Conservation (phyloP, 352 stramenopile genomes). For the Phytophthora palmivora region DNA sequence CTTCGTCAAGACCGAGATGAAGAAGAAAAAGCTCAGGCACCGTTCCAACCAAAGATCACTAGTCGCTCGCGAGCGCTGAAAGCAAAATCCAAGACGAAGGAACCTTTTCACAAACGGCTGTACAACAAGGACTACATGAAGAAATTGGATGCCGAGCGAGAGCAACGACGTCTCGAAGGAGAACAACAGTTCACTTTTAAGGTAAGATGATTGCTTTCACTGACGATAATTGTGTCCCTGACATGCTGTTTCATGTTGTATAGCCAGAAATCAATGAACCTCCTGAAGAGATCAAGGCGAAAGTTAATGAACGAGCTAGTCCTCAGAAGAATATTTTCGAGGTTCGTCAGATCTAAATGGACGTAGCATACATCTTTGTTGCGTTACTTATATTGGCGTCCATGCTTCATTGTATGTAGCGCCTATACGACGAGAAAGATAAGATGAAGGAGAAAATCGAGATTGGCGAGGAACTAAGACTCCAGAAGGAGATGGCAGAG, state of each 20-base stretch:
- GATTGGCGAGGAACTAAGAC: constrained; percentile 65
- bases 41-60: constrained; percentile 71
- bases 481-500: constrained; percentile 80
- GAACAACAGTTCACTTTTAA: constrained; percentile 82
- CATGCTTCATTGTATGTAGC: constrained; percentile 40
- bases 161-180: constrained; percentile 78
- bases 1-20: constrained; percentile 74
- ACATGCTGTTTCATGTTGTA: constrained; percentile 17
- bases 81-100: constrained; percentile 37
- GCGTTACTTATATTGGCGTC: constrained; percentile 23
- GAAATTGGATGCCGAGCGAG: constrained; percentile 62
- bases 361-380: constrained; percentile 19
- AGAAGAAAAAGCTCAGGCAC: constrained; percentile 58
- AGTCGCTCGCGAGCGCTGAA: constrained; percentile 34
- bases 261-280: constrained; percentile 67
- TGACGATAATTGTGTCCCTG: constrained; percentile 6
- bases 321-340: constrained; percentile 82
- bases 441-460: constrained; percentile 83
- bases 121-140: constrained; percentile 85
- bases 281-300: constrained; percentile 65
- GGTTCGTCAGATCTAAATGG: constrained; percentile 50
- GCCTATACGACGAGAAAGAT: constrained; percentile 82
- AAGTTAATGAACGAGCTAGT: constrained; percentile 64
- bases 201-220: constrained; percentile 37
- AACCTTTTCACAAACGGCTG: constrained; percentile 79